phyloP scores from a whole-genome alignment of 805 yeast genomes.

The Phaffomyces thermotolerans region DNA sequence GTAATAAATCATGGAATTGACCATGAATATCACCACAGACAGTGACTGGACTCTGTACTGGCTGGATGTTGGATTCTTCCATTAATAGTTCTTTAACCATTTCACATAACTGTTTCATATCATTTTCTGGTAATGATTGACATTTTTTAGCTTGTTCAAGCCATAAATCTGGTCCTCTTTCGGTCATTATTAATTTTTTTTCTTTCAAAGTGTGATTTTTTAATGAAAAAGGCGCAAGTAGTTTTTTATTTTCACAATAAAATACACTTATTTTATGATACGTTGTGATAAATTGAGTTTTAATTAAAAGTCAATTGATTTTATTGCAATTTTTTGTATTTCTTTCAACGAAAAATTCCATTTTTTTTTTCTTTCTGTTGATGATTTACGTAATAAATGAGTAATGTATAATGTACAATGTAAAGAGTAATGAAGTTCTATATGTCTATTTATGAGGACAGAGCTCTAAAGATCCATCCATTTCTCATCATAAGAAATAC shows the following conservation, averaged over 20 bases:
- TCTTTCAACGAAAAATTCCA: too few species aligned
- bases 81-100: slow-evolving; percentile 87
- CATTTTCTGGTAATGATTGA: slow-evolving; percentile 79
- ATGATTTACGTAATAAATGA: too few species aligned
- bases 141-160: slow-evolving; percentile 89
- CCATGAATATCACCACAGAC: slow-evolving; percentile 98
- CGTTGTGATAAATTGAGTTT: too few species aligned
- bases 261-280: too few species aligned
- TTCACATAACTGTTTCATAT: slow-evolving; percentile 95
- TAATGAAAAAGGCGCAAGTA: too few species aligned
- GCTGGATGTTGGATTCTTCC: slow-evolving; percentile 95
- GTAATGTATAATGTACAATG: too few species aligned
- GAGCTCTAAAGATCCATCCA: slow-evolving; percentile 16
- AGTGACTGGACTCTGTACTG: slow-evolving; percentile 88
- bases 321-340: too few species aligned
- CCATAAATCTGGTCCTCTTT: slow-evolving; percentile 94
- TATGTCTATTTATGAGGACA: too few species aligned
- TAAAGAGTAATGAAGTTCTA: too few species aligned
- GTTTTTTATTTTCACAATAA: too few species aligned
- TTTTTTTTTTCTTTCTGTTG: too few species aligned
- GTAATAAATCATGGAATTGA: slow-evolving; percentile 90
- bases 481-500: slow-evolving; percentile 3
- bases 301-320: too few species aligned
- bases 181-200: slow-evolving; percentile 34
- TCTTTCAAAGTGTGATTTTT: background rate